Base-by-base conservation (phyloP, 2,329 filamentous ascomycete genomes). In the Xylariaceae sp. region DNA sequence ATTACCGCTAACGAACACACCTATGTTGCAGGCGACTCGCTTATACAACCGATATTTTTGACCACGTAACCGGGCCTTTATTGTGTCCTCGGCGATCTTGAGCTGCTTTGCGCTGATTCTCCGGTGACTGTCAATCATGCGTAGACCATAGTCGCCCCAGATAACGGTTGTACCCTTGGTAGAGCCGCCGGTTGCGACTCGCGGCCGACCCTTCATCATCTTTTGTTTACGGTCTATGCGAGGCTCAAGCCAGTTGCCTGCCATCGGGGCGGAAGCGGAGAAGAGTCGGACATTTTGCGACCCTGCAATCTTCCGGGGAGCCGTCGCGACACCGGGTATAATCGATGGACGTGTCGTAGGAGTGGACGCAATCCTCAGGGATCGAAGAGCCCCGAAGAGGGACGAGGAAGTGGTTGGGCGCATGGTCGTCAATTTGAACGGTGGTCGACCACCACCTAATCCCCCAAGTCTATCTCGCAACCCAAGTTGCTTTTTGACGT, bases 141-240 rank as follows among this genome's bases (percentile, higher is more conserved):
- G 88, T 63, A 99, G 76, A 6, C 94, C 94, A 70, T 91, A 99
- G 71, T 97, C 91, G 53, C 94, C 94, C 90, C 91, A 97, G 54
- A 95, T 85, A 26, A 99, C 88, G 0, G 92, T 97, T 37, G 94
- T 99, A 64, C 94, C 94, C 71, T 95, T 91, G 37, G 81, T 85
- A 53, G 89, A 95, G 58, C 94, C 94, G 59, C 94, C 94, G 0
- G 91, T 99, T 29, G 89, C 83, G 47, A 97, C 91, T 65, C 90
- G 84, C 48, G 89, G 87, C 1, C 91, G 84, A 40, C 92, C 94
- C 75, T 96, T 96, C 63, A 91, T 91, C 78, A 95, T 95, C 72
- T 89, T 89, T 68, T 84, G 87, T 70, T 90, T 91, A 61, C 89
- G 84, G 65, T 86, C 73, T 59, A 83, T 74, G 65, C 83, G 87